phyloP scores from a whole-genome alignment of 495 filamentous ascomycete genomes.

The Neurospora intermedia region DNA sequence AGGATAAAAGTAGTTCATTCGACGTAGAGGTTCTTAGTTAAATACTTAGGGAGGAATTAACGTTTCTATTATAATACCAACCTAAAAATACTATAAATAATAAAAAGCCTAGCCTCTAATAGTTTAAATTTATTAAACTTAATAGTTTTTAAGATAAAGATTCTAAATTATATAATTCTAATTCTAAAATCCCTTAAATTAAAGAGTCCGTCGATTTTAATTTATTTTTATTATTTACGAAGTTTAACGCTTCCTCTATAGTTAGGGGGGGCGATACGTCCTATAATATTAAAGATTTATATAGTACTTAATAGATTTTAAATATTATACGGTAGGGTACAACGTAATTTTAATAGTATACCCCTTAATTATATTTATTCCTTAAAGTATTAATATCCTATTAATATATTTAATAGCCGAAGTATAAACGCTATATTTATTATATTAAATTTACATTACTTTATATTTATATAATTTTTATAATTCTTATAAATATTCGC shows the following conservation, averaged over 20 bases:
- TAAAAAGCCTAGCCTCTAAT: too few relatives aligned
- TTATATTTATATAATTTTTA: too few relatives aligned
- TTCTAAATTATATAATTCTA: background rate
- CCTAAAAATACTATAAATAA: too few relatives aligned
- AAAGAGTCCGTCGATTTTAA: background rate
- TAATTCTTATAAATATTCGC: too few relatives aligned
- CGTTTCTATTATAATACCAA: too few relatives aligned
- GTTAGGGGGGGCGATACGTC: background rate
- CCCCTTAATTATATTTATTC: background rate
- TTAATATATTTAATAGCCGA: too few relatives aligned
- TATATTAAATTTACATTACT: too few relatives aligned
- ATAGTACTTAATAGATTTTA: background rate
- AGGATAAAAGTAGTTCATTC: too few relatives aligned
- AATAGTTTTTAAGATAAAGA: background rate
- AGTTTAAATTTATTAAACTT: too few relatives aligned
- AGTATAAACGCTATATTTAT: too few relatives aligned
- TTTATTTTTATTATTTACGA: background rate
- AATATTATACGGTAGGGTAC: background rate
- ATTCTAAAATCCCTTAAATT: background rate
- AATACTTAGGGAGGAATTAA: too few relatives aligned
- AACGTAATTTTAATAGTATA: background rate
- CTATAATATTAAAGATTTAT: background rate
- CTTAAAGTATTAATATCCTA: background rate
- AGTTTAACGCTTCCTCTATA: background rate
- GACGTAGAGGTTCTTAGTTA: too few relatives aligned